A percentile compares a stretch with the other conserved stretches of the same genome.
Evolutionary conservation across 2,329 filamentous ascomycete genomes (phyloP).

Genomic region (Ophiognomonia clavigignenti-juglandacearum): DNA sequence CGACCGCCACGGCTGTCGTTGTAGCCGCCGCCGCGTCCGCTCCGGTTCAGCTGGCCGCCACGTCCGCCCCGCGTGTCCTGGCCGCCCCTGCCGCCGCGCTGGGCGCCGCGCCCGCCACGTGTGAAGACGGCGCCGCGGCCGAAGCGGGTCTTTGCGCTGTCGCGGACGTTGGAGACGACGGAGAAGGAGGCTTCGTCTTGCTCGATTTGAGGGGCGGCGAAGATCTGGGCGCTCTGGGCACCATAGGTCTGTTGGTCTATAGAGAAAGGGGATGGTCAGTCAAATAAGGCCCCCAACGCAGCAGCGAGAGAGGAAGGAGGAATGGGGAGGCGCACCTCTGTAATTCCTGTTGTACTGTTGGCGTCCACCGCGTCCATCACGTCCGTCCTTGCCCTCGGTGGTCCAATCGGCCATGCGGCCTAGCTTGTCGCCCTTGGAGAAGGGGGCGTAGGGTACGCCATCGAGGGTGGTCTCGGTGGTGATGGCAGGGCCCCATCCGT

Average conservation of each 20-base stretch:
- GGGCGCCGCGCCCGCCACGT: slow-evolving; percentile 78
- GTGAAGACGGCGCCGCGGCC: slow-evolving; percentile 88
- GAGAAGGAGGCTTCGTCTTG: slow-evolving; percentile 92
- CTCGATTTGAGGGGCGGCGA: slow-evolving; percentile 86
- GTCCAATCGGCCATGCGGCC: slow-evolving; percentile 99
- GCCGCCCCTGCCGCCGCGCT: slow-evolving; percentile 55
- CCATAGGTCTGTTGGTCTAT: slow-evolving; percentile 96
- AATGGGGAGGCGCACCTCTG: slow-evolving; percentile 61
- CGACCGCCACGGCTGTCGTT: slow-evolving; percentile 11
- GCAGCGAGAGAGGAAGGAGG: neutral
- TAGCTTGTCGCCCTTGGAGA: slow-evolving; percentile 97
- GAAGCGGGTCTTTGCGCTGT: slow-evolving; percentile 80
- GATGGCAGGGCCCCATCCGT: slow-evolving; percentile 82
- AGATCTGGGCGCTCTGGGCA: slow-evolving; percentile 77
- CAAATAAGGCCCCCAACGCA: slow-evolving; percentile 14
- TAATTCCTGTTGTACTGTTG: slow-evolving; percentile 91
- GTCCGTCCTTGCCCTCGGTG: slow-evolving; percentile 75
- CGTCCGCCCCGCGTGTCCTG: slow-evolving; percentile 52
- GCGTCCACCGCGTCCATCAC: slow-evolving; percentile 68
- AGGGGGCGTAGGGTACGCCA: slow-evolving; percentile 94
- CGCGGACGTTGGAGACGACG: slow-evolving; percentile 91
- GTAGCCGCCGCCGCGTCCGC: slow-evolving; percentile 62
- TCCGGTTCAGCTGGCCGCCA: slow-evolving; percentile 50
- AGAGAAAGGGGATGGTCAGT: slow-evolving; percentile 4
- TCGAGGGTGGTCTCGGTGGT: slow-evolving; percentile 84